Conservation (phyloP, 306 rosid genomes). For the Inga oerstediana region DNA sequence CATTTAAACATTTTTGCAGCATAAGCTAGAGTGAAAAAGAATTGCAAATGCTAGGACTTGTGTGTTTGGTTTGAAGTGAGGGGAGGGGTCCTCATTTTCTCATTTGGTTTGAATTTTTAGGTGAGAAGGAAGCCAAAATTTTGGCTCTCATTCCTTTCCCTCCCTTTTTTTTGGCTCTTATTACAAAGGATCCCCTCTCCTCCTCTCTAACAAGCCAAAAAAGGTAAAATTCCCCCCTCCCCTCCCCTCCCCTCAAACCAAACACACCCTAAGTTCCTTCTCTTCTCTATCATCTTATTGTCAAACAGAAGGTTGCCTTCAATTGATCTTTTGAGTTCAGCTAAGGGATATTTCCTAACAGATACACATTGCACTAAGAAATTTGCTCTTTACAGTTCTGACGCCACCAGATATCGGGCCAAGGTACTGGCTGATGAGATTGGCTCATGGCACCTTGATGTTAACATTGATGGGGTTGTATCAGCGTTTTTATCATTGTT, state of each 20-base stretch:
- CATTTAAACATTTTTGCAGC: not conserved
- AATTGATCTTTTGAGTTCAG: constrained; percentile 12
- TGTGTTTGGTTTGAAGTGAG: not conserved
- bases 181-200: too few species aligned
- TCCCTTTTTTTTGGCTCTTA: too few species aligned
- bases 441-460: constrained; percentile 97
- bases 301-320: constrained; percentile 14
- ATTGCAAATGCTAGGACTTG: constrained; percentile 16
- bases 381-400: constrained; percentile 68
- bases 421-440: constrained; percentile 83
- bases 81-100: too few species aligned
- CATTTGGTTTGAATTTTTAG: too few species aligned
- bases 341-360: not conserved
- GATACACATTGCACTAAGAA: constrained; percentile 13
- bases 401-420: constrained; percentile 69
- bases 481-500: constrained; percentile 74
- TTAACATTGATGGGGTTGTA: constrained; percentile 79
- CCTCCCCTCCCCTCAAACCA: too few species aligned
- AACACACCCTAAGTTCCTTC: constrained; percentile 12
- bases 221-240: too few species aligned
- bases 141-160: too few species aligned
- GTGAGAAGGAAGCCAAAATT: too few species aligned
- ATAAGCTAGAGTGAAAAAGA: constrained; percentile 3
- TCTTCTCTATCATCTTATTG: not conserved
- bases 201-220: too few species aligned